Evolutionary conservation across 2,329 filamentous ascomycete genomes (phyloP).

Genomic region (Colletotrichum simmondsii): DNA sequence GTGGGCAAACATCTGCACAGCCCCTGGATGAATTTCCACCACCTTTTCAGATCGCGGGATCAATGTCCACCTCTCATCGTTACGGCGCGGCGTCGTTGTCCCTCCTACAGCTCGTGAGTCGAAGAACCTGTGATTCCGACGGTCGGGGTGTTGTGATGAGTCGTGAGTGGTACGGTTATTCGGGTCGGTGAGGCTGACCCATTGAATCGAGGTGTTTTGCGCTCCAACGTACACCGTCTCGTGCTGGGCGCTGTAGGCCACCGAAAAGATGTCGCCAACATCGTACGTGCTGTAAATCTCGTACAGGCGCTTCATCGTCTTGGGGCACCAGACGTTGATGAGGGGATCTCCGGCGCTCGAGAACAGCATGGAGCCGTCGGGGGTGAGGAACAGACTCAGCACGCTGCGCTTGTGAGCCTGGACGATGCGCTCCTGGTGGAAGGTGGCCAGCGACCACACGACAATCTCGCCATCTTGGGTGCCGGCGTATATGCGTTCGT

Average conservation of each 20-base stretch:
- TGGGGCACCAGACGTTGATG: slow-evolving; percentile 92
- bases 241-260: slow-evolving; percentile 84
- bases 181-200: slow-evolving; percentile 80
- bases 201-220: slow-evolving; percentile 95
- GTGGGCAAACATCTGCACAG: slow-evolving; percentile 90
- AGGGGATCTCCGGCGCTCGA: slow-evolving; percentile 94
- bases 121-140: slow-evolving; percentile 88
- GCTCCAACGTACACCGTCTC: slow-evolving; percentile 91
- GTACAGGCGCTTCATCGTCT: slow-evolving; percentile 79
- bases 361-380: slow-evolving; percentile 81
- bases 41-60: slow-evolving; percentile 67
- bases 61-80: slow-evolving; percentile 65
- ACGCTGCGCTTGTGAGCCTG: slow-evolving; percentile 94
- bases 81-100: slow-evolving; percentile 78
- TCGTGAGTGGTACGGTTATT: slow-evolving; percentile 68
- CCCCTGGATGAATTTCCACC: slow-evolving; percentile 83
- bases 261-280: slow-evolving; percentile 94
- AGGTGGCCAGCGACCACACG: slow-evolving; percentile 90
- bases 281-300: slow-evolving; percentile 95
- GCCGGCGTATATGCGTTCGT: slow-evolving; percentile 87
- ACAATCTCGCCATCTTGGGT: slow-evolving; percentile 94
- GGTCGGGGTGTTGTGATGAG: slow-evolving; percentile 77
- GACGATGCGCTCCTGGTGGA: slow-evolving; percentile 80
- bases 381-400: slow-evolving; percentile 83
- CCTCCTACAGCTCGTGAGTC: slow-evolving; percentile 90